A percentile compares a stretch with the other conserved stretches of the same genome.
Evolutionary conservation across 164 flowering plant species (phyloP).

Genomic region (Hamamelis virginiana): DNA sequence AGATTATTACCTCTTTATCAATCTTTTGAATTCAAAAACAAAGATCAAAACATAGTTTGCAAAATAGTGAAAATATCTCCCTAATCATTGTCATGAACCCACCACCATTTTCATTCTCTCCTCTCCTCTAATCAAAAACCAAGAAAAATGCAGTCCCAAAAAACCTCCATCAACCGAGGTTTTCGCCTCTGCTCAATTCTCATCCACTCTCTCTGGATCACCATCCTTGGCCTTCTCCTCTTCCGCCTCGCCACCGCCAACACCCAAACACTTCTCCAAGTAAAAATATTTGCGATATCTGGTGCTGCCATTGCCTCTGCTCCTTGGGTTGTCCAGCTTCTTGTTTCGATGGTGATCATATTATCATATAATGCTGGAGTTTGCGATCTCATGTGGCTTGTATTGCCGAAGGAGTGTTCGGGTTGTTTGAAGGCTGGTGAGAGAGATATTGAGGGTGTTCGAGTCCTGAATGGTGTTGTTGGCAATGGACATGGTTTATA

Average conservation of each 20-base stretch:
- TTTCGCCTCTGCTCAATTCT: conserved; percentile 7
- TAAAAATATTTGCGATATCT: neutral
- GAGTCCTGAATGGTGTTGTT: too few species aligned
- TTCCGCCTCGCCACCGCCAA: conserved; percentile 14
- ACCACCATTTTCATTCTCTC: neutral
- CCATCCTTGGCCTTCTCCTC: conserved; percentile 3
- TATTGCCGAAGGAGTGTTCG: neutral
- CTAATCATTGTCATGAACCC: too few species aligned
- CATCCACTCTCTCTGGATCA: conserved; percentile 17
- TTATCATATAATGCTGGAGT: neutral
- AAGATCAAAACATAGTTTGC: too few species aligned
- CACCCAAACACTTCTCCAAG: neutral
- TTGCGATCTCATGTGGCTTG: conserved; percentile 13
- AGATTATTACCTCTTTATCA: too few species aligned
- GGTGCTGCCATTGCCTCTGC: conserved; percentile 2
- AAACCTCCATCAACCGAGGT: neutral
- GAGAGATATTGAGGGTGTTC: too few species aligned
- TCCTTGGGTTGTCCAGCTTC: conserved; percentile 13
- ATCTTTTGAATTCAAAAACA: neutral
- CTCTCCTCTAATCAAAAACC: too few species aligned
- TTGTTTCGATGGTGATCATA: neutral
- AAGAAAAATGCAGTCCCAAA: conserved; percentile 7
- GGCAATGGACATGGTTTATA: too few species aligned
- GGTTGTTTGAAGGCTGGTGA: neutral
- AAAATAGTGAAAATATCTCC: neutral